Evolutionary conservation across 495 filamentous ascomycete species (phyloP), one percentile per base, ranked within the genome.

Genomic region (Aspergillus campestris): DNA sequence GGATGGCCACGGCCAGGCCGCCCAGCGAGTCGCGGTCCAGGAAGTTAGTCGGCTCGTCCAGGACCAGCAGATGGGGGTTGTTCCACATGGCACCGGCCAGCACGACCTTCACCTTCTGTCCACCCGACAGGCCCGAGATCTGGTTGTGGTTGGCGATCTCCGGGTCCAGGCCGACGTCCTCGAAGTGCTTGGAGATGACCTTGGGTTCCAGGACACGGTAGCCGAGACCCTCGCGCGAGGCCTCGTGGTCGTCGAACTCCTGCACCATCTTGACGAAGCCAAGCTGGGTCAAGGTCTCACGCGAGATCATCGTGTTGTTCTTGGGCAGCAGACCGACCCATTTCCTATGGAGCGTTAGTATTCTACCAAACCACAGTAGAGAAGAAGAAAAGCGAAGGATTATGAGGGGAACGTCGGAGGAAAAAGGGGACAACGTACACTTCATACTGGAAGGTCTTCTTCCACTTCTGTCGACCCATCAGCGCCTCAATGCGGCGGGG

Each of bases 101-200:
- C 38, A 98, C 92, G 36, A 98, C 92, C 77, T 98, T 98, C 68
- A 98, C 92, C 69, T 98, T 98, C 62, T 98, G 92, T n/a, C 92
- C 92, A 68, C 92, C 92, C 5, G 90, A 96, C 5, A 98, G 74
- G 59, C 92, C 94, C 38, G 89, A 90, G 58, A 98, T 98, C 65
- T 95, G 81, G 64, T 95, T 98, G 78, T 98, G 94, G 67, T 94
- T 94, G 48, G 92, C 92, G 59, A 98, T 95, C 55, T 98, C 92
- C 2, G 92, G 90, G 61, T 96, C 92, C 35, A 98, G 77, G 30
- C 92, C 92, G 33, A 97, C 75, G 49, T 98, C 94, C 60, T 96
- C 90, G 54, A 98, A 98, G 67, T 98, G 92, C 79, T 97, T 94
- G 38, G 83, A 81, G 67, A 98, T 98, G 56, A 90, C 81, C 56